Conservation (phyloP, 2,329 filamentous ascomycete species). For the Bimuria novae-zelandiae region DNA sequence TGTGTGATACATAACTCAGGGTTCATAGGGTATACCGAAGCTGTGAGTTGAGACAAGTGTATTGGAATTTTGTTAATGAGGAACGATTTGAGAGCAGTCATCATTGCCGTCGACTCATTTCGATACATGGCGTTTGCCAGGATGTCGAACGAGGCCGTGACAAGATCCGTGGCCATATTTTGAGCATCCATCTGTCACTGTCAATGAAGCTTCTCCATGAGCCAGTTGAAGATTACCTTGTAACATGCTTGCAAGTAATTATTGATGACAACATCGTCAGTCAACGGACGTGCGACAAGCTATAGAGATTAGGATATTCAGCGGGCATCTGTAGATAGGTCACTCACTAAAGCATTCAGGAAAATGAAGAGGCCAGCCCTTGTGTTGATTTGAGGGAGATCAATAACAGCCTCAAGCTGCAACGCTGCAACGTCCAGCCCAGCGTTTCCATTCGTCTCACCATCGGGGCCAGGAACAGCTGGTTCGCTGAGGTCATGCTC, state of each 20-base stretch:
- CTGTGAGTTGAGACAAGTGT: conserved; percentile 62
- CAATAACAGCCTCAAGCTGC: conserved; percentile 62
- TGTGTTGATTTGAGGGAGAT: conserved; percentile 74
- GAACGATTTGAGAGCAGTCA: conserved; percentile 82
- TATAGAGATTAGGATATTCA: conserved; percentile 50
- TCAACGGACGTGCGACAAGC: conserved; percentile 79
- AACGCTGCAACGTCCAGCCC: conserved; percentile 49
- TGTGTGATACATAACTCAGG: conserved; percentile 69
- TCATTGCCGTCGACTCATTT: conserved; percentile 61
- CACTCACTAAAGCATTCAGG: conserved; percentile 74
- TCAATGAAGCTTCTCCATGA: conserved; percentile 33
- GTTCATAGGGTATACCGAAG: conserved; percentile 63
- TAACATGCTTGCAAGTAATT: conserved; percentile 85
- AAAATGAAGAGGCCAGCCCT: conserved; percentile 85
- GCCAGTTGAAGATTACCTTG: conserved; percentile 57
- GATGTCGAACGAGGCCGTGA: conserved; percentile 87
- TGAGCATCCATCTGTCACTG: conserved; percentile 70
- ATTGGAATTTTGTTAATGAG: conserved; percentile 74
- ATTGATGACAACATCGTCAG: conserved; percentile 79
- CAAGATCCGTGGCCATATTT: conserved; percentile 76
- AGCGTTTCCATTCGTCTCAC: conserved; percentile 46
- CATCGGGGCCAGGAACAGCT: conserved; percentile 49
- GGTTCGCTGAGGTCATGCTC: conserved; percentile 50
- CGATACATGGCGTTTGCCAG: conserved; percentile 85
- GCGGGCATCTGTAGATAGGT: neutral